Base-by-base conservation (phyloP, 768 basidiomycete genomes). In the Lyophyllum atratum region DNA sequence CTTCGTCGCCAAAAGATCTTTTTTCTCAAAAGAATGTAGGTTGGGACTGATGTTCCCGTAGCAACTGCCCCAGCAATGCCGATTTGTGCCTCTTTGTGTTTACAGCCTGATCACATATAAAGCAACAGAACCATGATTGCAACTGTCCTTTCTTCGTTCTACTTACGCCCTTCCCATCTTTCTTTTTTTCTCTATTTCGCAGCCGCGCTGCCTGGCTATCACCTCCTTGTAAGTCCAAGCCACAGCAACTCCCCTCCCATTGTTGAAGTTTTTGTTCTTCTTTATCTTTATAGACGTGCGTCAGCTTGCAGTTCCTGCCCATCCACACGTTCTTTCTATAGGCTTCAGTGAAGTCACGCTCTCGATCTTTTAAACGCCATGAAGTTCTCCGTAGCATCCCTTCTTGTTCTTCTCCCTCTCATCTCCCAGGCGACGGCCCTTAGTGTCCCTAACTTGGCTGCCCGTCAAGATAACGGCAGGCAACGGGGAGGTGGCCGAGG, bases 181-280 rank as follows among this genome's bases (percentile, higher is more conserved):
- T 52, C 66, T 68, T 66, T 60, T 56, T 40, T 61, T 58, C 65
- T 59, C 65, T 60, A 3, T 66, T 68, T 65, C 60, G 82, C 84
- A 85, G 83, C 85, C 69, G 84, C 58, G 85, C 84, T 85, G 84
- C 49, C 66, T 68, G 66, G 63, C 64, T 68, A 62, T 70, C 65
- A 63, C 62, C 56, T 58, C 52, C 64, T 62, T 66, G 69, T 64
- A 65, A 60, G 70, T 65, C 14, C 37, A 34, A 29, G n/a, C 9
- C 47, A 17, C 44, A 26, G 28, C 21, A 26, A 21, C 7, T 7
- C 49, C 31, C 10, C 7, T 8, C 24, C 37, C 22, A 21, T 21
- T 21, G 24, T 15, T 60, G 31, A 22, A 14, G 34, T 37, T 12
- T 37, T 9, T 37, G 5, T 31, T 54, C 28, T 25, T 14, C 17